These are phyloP conservation scores for Senna tora DNA, from an alignment of 306 rosid species.

Conservation along the genomic window DNA sequence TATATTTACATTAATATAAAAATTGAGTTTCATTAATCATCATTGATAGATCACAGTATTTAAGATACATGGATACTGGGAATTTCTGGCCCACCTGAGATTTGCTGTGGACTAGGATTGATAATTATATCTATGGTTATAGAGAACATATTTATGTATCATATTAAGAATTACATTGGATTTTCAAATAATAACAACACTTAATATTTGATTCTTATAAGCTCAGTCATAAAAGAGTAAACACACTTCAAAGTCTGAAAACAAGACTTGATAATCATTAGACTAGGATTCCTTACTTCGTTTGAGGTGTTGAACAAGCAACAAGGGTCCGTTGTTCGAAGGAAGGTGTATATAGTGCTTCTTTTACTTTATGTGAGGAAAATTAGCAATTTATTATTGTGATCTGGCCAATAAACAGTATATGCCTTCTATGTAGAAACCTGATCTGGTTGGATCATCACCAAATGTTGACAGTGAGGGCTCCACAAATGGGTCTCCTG, in stretches of 20 bases:
- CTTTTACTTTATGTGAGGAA: conserved; percentile 25
- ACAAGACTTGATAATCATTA: neutral
- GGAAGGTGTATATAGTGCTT: neutral
- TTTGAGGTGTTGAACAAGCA: neutral
- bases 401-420: conserved; percentile 17
- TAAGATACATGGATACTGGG: neutral
- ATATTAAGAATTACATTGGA: neutral
- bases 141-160: neutral
- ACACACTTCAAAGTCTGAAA: neutral
- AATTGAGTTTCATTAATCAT: conserved; percentile 10
- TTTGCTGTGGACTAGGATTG: neutral
- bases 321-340: neutral
- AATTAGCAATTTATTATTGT: conserved; percentile 22
- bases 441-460: conserved; percentile 63
- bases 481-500: conserved; percentile 68
- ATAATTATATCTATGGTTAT: neutral
- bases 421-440: conserved; percentile 59
- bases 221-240: neutral
- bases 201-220: neutral
- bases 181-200: neutral
- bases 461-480: conserved; percentile 62
- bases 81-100: conserved; percentile 7
- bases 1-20: neutral
- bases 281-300: neutral
- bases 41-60: conserved; percentile 5